Percentiles rank a stretch among this genome's conserved stretches.
Evolutionary conservation across 148 eudicot genomes (phyloP).

Genomic region (Drosera capensis): DNA sequence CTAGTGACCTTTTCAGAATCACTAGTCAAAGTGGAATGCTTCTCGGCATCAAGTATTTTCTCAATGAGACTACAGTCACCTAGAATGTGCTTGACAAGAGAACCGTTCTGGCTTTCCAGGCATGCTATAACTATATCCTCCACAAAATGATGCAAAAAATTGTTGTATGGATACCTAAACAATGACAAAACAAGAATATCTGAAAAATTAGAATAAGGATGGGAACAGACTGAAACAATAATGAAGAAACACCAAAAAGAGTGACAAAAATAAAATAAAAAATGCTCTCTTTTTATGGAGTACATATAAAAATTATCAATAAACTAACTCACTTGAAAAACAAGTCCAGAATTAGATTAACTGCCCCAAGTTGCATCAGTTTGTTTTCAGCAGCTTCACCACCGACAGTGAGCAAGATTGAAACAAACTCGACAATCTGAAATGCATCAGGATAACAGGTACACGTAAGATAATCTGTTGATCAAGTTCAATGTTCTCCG

Average conservation of each 20-base stretch:
- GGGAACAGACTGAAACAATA: no score
- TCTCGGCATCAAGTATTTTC: constrained; percentile 77
- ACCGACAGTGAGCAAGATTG: constrained; percentile 60
- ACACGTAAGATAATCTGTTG: no score
- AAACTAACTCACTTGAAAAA: constrained; percentile 65
- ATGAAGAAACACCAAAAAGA: neutral
- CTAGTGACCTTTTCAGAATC: constrained; percentile 67
- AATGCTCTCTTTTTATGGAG: no score
- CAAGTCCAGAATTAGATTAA: constrained; percentile 54
- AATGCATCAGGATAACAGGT: constrained; percentile 8
- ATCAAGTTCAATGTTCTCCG: no score
- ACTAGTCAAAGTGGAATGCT: constrained; percentile 30
- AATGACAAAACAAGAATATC: no score
- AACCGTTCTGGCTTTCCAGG: constrained; percentile 64
- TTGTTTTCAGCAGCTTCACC: constrained; percentile 84
- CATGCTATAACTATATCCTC: constrained; percentile 56
- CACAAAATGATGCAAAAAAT: constrained; percentile 84
- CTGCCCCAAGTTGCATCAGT: constrained; percentile 71
- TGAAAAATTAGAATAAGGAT: no score
- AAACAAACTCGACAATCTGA: constrained; percentile 84
- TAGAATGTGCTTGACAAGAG: constrained; percentile 66
- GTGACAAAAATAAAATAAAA: no score
- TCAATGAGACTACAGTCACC: constrained; percentile 68
- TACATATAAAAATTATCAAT: constrained; percentile 1
- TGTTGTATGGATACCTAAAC: constrained; percentile 86